phyloP scores from a whole-genome alignment of 208 protist genomes.

The Herpetomonas samuelpessoai region DNA sequence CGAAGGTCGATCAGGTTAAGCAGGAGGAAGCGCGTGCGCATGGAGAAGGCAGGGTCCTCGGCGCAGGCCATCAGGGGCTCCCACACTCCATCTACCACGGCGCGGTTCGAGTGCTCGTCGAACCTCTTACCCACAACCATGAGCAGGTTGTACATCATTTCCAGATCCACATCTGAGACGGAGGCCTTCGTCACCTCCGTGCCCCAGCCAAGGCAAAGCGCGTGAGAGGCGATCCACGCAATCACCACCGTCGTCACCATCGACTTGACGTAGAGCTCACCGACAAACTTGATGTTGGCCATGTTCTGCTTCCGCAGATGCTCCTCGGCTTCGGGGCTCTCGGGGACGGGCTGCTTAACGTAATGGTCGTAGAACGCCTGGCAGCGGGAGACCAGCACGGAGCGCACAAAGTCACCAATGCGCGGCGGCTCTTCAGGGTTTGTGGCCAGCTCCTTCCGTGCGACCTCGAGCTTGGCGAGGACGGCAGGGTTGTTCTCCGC shows the following conservation, averaged over 20 bases:
- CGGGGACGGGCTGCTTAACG: constrained; percentile 25
- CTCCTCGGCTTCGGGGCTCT: constrained; percentile 56
- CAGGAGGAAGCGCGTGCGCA: constrained; percentile 79
- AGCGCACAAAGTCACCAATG: constrained; percentile 35
- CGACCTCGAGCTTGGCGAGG: constrained; percentile 12
- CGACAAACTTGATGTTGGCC: constrained; percentile 91
- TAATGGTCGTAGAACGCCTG: constrained; percentile 60
- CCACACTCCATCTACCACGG: constrained; percentile 42
- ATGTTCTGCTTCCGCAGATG: constrained; percentile 80
- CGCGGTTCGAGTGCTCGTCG: constrained; percentile 40
- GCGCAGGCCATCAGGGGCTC: constrained; percentile 39
- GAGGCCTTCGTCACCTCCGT: constrained; percentile 22
- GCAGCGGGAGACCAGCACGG: constrained; percentile 40
- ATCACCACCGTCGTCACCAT: constrained; percentile 73
- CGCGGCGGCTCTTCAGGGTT: constrained; percentile 11
- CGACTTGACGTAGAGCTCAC: constrained; percentile 78
- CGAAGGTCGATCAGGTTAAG: constrained; percentile 82
- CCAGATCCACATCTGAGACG: constrained; percentile 68
- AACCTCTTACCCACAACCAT: constrained; percentile 81
- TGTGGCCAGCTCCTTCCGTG: constrained; percentile 26
- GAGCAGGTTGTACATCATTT: constrained; percentile 80
- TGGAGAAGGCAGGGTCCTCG: constrained; percentile 56
- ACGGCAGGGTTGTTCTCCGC: constrained; percentile 25
- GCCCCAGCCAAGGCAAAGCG: constrained; percentile 30
- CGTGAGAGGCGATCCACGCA: constrained; percentile 39